Evolutionary conservation across 306 rosid species (phyloP), one percentile per base, ranked within the genome.

Genomic region (Vigna trinervia): DNA sequence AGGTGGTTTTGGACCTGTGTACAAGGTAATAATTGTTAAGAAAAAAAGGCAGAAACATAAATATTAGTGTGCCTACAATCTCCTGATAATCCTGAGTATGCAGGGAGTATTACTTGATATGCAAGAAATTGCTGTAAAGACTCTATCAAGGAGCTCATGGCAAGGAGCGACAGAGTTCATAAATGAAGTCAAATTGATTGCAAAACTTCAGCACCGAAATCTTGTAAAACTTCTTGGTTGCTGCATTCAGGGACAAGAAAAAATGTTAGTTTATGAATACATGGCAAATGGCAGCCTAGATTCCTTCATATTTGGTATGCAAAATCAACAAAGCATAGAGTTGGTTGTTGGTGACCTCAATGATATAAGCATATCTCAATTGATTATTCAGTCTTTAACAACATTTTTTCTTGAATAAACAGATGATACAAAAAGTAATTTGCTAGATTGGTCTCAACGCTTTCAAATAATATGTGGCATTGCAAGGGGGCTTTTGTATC

Each of bases 81-180:
- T 39, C 13, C n/a, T 64, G 4, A 51, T 28, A 8, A 54, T 15
- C 8, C 12, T 38, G 10, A 53, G 1, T 38, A 8, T 58, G 28
- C 28, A 85, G 85, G 88, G 85, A 22, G 50, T 8, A 17, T 19
- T 85, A 61, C 45, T 1, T 2, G 17, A 81, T 68, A 78, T 72
- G 14, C 78, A 56, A 62, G 72, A 81, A 81, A 81, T 85, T 50
- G 88, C 83, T 43, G 85, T 85, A 8, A 85, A 85, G 48, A 74
- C 47, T 61, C 81, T 85, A 6, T 85, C 88, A 57, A 69, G 3
- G 1, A 62, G 46, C 34, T 78, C 85, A 0, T 23, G 73, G 71
- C 84, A 81, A 62, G 83, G 85, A 53, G 8, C 5, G 6, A 3
- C 19, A 19, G 73, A 76, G 38, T 76, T 76, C 73, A 13, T 34